Evolutionary conservation across 306 rosid genomes (phyloP).

Genomic region (Fragaria nilgerrensis): DNA sequence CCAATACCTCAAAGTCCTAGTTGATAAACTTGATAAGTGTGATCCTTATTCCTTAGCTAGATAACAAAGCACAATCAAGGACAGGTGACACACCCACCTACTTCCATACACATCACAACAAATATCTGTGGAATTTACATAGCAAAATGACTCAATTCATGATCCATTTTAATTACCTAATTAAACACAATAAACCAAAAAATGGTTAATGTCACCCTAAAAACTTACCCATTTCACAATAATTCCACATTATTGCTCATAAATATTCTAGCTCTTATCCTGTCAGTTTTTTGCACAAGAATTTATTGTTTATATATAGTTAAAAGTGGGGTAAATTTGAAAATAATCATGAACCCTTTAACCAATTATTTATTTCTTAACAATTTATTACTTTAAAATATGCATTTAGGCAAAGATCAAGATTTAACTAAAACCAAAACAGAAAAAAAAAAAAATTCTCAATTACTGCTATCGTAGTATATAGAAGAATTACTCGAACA

Average conservation of each 20-base stretch:
- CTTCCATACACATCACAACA: neutral
- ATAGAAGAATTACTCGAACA: neutral
- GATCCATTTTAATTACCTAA: neutral
- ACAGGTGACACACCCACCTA: conserved; percentile 1
- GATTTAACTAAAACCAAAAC: neutral
- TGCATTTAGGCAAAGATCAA: neutral
- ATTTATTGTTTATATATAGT: neutral
- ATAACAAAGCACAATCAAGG: neutral
- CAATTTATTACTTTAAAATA: neutral
- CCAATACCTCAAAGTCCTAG: neutral
- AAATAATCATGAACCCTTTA: neutral
- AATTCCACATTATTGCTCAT: neutral
- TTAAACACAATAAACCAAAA: neutral
- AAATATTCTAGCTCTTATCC: neutral
- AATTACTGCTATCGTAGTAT: too few relatives aligned
- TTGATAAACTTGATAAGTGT: neutral
- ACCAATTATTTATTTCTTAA: neutral
- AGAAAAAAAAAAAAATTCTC: too few relatives aligned
- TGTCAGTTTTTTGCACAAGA: neutral
- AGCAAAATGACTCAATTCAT: neutral
- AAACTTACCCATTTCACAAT: neutral
- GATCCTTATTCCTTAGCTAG: too few relatives aligned
- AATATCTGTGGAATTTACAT: neutral
- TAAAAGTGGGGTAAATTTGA: neutral
- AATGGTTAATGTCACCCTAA: neutral